These are phyloP conservation scores for Phytopythium litorale DNA, from an alignment of 352 stramenopile genomes.

Conservation along the genomic window DNA sequence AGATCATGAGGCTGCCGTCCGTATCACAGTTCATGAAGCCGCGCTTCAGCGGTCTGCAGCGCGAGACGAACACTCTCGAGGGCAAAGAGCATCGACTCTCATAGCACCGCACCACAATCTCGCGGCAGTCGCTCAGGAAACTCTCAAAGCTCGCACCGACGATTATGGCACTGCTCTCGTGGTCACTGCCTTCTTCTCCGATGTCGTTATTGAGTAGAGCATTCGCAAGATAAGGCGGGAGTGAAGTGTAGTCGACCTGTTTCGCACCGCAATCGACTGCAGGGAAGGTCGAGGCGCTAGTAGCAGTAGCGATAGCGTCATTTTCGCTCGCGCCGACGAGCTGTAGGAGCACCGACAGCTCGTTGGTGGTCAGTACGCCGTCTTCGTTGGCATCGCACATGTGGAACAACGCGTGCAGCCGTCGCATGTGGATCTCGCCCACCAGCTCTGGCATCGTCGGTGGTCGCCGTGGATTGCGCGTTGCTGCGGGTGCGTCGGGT, in stretches of 20 bases:
- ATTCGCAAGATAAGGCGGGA: not conserved
- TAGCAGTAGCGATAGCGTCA: conserved; percentile 3
- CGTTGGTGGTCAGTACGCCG: conserved; percentile 19
- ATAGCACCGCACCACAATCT: conserved; percentile 15
- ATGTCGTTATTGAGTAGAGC: not conserved
- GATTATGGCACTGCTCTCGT: not conserved
- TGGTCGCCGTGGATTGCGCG: not conserved
- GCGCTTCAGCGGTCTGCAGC: conserved; percentile 41
- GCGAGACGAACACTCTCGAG: conserved; percentile 24
- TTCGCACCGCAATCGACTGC: not conserved
- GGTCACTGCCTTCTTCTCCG: not conserved
- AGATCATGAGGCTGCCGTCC: conserved; percentile 27
- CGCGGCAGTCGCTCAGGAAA: conserved; percentile 16
- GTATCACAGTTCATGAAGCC: conserved; percentile 39
- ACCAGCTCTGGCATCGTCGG: conserved; percentile 3
- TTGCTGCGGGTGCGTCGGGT: not conserved
- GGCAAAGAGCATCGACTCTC: conserved; percentile 15
- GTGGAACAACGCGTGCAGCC: conserved; percentile 25
- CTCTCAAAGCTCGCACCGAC: conserved; percentile 18
- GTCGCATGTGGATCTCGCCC: conserved; percentile 21
- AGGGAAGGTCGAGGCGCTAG: conserved; percentile 1
- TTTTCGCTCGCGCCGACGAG: conserved; percentile 21
- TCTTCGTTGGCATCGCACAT: conserved; percentile 33
- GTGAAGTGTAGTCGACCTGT: not conserved
- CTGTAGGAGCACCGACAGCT: conserved; percentile 25